Conservation (phyloP, 768 basidiomycete species). For the Sistotremastrum suecicum region DNA sequence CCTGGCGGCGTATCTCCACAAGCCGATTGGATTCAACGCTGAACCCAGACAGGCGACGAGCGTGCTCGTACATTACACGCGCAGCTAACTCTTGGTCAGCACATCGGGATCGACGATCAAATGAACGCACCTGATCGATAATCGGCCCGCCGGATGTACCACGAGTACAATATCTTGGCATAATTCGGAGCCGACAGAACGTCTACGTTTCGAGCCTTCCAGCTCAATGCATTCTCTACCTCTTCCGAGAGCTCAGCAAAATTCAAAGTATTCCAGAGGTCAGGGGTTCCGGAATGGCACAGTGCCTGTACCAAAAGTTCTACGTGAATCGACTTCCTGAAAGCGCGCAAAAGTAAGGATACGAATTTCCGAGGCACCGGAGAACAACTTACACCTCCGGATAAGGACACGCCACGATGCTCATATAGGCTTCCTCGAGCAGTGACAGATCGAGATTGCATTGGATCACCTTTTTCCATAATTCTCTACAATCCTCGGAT, state of each 20-base stretch:
- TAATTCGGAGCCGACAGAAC: conserved; percentile 77
- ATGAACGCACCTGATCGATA: conserved; percentile 70
- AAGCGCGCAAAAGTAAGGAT: conserved; percentile 1
- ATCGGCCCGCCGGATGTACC: conserved; percentile 79
- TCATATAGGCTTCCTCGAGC: conserved; percentile 82
- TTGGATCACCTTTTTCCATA: conserved; percentile 72
- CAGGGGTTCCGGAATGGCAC: conserved; percentile 68
- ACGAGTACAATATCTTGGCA: conserved; percentile 85
- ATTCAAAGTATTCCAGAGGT: conserved; percentile 80
- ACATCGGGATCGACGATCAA: not conserved
- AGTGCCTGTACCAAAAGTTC: conserved; percentile 38
- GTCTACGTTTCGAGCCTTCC: conserved; percentile 90
- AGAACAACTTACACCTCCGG: conserved; percentile 54
- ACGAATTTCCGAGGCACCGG: not conserved
- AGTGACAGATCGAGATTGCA: conserved; percentile 56
- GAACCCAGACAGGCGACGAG: conserved; percentile 51
- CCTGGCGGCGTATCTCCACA: conserved; percentile 47
- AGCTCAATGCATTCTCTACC: conserved; percentile 76
- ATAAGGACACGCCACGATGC: conserved; percentile 60
- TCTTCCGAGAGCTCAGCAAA: conserved; percentile 78
- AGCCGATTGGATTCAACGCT: conserved; percentile 21
- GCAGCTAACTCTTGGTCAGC: conserved; percentile 40
- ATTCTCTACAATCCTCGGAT: conserved; percentile 39
- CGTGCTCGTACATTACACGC: conserved; percentile 86
- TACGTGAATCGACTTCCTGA: conserved; percentile 2